phyloP scores from a whole-genome alignment of 2,329 filamentous ascomycete genomes.

The Emmonsiellopsis sp. region DNA sequence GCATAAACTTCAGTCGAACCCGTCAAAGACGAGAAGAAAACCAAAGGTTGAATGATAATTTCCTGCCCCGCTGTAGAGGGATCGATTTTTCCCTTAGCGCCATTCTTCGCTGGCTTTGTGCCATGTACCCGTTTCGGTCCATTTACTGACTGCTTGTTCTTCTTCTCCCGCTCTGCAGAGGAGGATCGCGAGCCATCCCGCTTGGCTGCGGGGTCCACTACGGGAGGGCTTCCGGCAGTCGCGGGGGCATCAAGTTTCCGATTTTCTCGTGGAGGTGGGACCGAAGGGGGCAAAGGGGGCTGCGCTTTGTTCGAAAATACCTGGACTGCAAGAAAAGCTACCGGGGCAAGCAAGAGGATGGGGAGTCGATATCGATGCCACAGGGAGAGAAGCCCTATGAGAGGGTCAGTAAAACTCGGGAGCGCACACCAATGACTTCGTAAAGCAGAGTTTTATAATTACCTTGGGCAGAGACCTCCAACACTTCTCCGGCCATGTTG shows the following conservation, averaged over 20 bases:
- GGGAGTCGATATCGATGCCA: conserved; percentile 4
- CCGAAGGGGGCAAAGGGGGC: background rate
- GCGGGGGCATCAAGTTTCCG: background rate
- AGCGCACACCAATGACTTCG: background rate
- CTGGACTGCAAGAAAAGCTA: background rate
- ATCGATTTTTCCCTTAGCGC: background rate
- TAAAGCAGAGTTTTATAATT: background rate
- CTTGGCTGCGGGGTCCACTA: background rate
- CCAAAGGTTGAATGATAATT: conserved; percentile 48
- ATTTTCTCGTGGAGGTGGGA: background rate
- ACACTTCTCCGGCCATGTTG: background rate
- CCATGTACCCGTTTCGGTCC: conserved; percentile 11
- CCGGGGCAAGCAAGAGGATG: background rate
- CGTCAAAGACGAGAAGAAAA: conserved; percentile 87
- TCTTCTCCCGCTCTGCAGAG: conserved; percentile 1
- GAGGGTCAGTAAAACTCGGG: background rate
- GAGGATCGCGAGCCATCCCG: background rate
- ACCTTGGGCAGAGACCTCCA: background rate
- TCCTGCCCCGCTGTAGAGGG: background rate
- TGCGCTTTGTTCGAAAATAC: background rate
- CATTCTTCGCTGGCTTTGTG: conserved; percentile 6
- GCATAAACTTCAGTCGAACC: conserved; percentile 71
- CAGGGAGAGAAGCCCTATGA: conserved; percentile 1
- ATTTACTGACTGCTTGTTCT: background rate
- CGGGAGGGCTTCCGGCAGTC: background rate